These are phyloP conservation scores for Keithomyces neogunnii DNA, from an alignment of 2,329 filamentous ascomycete genomes.

Conservation along the genomic window DNA sequence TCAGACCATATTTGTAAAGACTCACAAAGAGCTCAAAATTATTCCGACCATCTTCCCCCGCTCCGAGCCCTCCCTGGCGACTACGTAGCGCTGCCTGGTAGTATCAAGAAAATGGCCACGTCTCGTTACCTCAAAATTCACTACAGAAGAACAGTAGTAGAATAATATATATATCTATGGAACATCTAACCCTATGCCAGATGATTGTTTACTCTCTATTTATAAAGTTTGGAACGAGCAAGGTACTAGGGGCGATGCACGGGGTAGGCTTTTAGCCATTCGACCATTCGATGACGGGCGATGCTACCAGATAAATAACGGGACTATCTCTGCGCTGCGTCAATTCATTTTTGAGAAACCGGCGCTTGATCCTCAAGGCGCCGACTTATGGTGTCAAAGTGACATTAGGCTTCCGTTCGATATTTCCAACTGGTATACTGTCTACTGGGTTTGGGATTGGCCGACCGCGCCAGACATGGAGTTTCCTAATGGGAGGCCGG, in stretches of 20 bases:
- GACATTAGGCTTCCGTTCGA: neutral
- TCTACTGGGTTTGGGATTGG: slow-evolving; percentile 2
- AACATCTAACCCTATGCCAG: neutral
- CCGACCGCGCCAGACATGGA: neutral
- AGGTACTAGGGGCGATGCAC: neutral
- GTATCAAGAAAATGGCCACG: neutral
- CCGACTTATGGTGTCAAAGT: slow-evolving; percentile 1
- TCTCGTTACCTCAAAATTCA: neutral
- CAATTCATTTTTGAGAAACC: neutral
- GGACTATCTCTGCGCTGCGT: neutral
- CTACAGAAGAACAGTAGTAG: neutral
- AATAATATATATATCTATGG: neutral
- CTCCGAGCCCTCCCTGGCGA: neutral
- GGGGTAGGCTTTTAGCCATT: neutral
- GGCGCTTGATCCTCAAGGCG: neutral
- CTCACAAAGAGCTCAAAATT: neutral
- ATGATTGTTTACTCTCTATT: neutral
- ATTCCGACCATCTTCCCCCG: neutral
- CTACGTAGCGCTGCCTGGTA: neutral
- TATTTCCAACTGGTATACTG: neutral
- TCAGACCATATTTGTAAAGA: neutral
- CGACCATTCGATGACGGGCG: neutral
- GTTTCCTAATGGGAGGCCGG: neutral
- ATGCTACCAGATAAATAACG: slow-evolving; percentile 1
- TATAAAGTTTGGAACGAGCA: neutral